Conservation (phyloP, 495 filamentous ascomycete species). For the Parathielavia appendiculata region DNA sequence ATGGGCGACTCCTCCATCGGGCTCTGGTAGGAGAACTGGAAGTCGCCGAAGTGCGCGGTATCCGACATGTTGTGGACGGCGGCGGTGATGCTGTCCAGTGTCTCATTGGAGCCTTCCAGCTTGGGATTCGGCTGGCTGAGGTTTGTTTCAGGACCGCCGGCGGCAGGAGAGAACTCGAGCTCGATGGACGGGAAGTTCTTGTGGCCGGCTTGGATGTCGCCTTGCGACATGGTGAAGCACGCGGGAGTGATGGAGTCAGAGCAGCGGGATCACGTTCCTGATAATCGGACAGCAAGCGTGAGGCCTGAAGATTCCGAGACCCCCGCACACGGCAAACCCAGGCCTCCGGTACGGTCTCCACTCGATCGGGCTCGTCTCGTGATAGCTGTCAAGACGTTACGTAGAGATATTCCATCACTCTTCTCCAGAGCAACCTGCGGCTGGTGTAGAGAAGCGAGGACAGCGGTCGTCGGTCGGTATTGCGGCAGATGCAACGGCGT, state of each 20-base stretch:
- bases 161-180: slow-evolving; percentile 27
- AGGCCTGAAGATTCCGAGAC: slow-evolving; percentile 12
- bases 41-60: slow-evolving; percentile 42
- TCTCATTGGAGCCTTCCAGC: slow-evolving; percentile 28
- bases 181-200: slow-evolving; percentile 27
- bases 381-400: slow-evolving; percentile 15
- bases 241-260: neutral
- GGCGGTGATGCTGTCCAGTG: slow-evolving; percentile 29
- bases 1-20: slow-evolving; percentile 39
- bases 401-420: slow-evolving; percentile 27
- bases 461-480: neutral
- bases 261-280: neutral
- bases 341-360: slow-evolving; percentile 20
- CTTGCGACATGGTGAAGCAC: slow-evolving; percentile 27
- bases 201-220: slow-evolving; percentile 19
- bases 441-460: neutral
- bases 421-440: neutral
- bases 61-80: slow-evolving; percentile 30
- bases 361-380: slow-evolving; percentile 23
- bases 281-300: slow-evolving; percentile 8
- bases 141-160: slow-evolving; percentile 23
- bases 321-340: slow-evolving; percentile 24
- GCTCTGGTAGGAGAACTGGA: slow-evolving; percentile 43
- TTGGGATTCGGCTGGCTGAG: slow-evolving; percentile 28
- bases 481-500: neutral